phyloP scores from a whole-genome alignment of 352 stramenopile species.

The Pythium coloratum region DNA sequence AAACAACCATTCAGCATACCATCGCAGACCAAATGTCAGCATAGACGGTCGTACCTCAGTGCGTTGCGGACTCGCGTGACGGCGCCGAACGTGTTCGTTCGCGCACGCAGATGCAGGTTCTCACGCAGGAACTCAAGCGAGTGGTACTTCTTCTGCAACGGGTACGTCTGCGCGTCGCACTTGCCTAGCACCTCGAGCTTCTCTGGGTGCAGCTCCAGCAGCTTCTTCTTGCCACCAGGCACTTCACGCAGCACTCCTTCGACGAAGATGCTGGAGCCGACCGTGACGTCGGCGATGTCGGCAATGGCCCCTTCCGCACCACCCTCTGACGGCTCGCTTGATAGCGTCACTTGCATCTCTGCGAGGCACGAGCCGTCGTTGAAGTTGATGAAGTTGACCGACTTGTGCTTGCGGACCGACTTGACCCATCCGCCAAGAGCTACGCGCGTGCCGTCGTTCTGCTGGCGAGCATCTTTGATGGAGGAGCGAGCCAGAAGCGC shows the following conservation, averaged over 20 bases:
- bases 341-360: slow-evolving; percentile 91
- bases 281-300: slow-evolving; percentile 89
- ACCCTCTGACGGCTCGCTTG: slow-evolving; percentile 39
- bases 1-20: background rate
- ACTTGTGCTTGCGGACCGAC: slow-evolving; percentile 97
- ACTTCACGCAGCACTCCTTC: slow-evolving; percentile 89
- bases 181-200: slow-evolving; percentile 87
- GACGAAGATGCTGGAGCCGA: slow-evolving; percentile 92
- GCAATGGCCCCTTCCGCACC: slow-evolving; percentile 24
- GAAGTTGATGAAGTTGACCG: slow-evolving; percentile 95
- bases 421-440: slow-evolving; percentile 92
- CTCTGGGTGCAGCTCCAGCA: slow-evolving; percentile 91
- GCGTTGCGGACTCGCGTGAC: slow-evolving; percentile 94
- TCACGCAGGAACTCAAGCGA: slow-evolving; percentile 97
- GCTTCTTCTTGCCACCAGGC: slow-evolving; percentile 84
- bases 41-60: slow-evolving; percentile 47
- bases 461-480: slow-evolving; percentile 46
- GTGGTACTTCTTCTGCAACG: slow-evolving; percentile 98
- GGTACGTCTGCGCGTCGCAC: slow-evolving; percentile 93
- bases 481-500: slow-evolving; percentile 28
- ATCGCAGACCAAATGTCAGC: background rate
- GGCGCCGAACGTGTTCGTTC: slow-evolving; percentile 97
- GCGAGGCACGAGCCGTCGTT: slow-evolving; percentile 94
- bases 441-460: slow-evolving; percentile 42
- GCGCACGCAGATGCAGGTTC: slow-evolving; percentile 94